phyloP scores from a whole-genome alignment of 1,284 basidiomycete genomes.

The Ustanciosporium gigantosporum region DNA sequence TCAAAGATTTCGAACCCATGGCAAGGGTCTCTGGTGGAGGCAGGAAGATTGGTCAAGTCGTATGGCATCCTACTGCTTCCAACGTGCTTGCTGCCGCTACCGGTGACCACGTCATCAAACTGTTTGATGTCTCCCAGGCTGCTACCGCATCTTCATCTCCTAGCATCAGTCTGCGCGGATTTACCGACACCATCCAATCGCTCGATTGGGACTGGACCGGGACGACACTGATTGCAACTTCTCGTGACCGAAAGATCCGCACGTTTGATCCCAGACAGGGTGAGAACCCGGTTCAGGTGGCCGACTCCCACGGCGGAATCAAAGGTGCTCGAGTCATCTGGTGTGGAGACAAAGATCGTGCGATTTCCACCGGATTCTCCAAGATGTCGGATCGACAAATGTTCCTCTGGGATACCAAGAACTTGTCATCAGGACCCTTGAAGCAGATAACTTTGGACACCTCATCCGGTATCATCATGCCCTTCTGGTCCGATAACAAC shows the following conservation, averaged over 20 bases:
- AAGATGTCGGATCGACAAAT: conserved; percentile 92
- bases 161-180: conserved; percentile 70
- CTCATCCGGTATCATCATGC: conserved; percentile 85
- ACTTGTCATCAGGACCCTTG: conserved; percentile 37
- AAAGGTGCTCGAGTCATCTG: conserved; percentile 88
- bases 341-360: conserved; percentile 84
- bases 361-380: conserved; percentile 90
- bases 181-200: conserved; percentile 85
- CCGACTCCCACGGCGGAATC: conserved; percentile 88
- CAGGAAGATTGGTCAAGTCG: conserved; percentile 87
- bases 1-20: conserved; percentile 79
- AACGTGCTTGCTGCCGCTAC: conserved; percentile 85
- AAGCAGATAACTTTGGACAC: conserved; percentile 50
- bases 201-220: conserved; percentile 83
- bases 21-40: conserved; percentile 63
- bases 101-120: conserved; percentile 83
- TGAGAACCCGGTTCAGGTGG: conserved; percentile 75
- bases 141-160: conserved; percentile 56
- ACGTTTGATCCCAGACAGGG: conserved; percentile 85
- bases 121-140: conserved; percentile 74
- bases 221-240: conserved; percentile 70
- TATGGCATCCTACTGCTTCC: conserved; percentile 89
- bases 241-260: conserved; percentile 87
- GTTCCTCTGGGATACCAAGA: conserved; percentile 65
- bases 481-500: conserved; percentile 83